Evolutionary conservation across 169 alveolate species (phyloP), one percentile per base, ranked within the genome.

Genomic region (Eimeria necatrix): DNA sequence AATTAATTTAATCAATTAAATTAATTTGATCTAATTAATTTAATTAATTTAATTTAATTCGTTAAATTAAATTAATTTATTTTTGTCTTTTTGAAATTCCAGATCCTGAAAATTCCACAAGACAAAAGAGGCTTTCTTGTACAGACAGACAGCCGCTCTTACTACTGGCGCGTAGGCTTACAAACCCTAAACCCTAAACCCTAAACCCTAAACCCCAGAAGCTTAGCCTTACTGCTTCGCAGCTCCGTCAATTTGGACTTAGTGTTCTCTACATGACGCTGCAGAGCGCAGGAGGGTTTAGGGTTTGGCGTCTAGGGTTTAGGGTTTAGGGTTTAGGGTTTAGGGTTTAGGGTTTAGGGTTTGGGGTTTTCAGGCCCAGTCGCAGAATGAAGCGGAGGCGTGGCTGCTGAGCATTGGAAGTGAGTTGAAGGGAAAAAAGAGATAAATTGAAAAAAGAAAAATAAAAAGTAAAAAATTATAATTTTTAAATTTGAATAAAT

Each of bases 381-480:
- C 84, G 49, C 84, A 73, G 22, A 73, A 41, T 41, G 84, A 73
- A 41, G 84, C 84, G 84, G 84, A 73, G 56, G 84, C 84, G 32
- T 73, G 84, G 84, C 84, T 73, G 12, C 84, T 73, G 49, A 73
- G 84, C 84, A 73, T 73, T 73, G 84, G 84, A 8, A 73, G 84
- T 73, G 22, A 24, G 84, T n/a, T 68, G 41, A 10, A 56, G 64
- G 64, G 64, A 12, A 32, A 32, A 2, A 32, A 32, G 41, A 32
- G 41, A 32, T 32, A 32, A 32, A 32, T 0, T 32, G 41, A 32
- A 32, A 32, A 32, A 32, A 32, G 41, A 32, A 32, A 32, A 32
- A 32, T 32, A 32, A 32, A 32, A 32, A 32, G 41, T 32, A 32
- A 32, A 32, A 32, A 32, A 32, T 32, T 32, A 32, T 32, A 32